Evolutionary conservation across 257 asterid genomes (phyloP).

Genomic region (Fraxinus cuspidata): DNA sequence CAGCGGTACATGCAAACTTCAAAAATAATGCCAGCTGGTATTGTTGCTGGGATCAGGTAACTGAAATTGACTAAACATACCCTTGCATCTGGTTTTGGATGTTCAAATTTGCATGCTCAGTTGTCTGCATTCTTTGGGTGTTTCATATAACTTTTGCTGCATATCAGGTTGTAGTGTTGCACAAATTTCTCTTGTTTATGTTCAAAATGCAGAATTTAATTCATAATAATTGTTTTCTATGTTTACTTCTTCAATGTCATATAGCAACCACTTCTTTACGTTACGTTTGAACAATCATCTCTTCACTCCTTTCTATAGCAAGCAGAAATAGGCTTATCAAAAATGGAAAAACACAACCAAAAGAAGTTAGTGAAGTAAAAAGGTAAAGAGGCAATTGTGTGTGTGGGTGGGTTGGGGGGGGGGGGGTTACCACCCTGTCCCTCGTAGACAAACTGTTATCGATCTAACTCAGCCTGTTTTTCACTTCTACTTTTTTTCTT

Average conservation of each 20-base stretch:
- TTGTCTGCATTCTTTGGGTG: not conserved
- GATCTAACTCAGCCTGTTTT: no score
- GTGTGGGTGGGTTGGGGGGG: no score
- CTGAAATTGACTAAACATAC: not conserved
- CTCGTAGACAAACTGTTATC: not conserved
- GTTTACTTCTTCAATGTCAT: not conserved
- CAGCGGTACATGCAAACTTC: slow-evolving; percentile 78
- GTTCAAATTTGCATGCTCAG: not conserved
- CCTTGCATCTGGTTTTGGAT: slow-evolving; percentile 13
- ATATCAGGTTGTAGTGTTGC: not conserved
- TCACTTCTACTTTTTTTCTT: not conserved
- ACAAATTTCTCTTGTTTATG: not conserved
- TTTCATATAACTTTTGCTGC: not conserved
- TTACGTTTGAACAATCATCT: not conserved
- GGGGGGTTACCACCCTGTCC: not conserved
- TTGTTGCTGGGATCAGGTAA: slow-evolving; percentile 94
- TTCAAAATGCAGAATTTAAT: not conserved
- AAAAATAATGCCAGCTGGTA: slow-evolving; percentile 95
- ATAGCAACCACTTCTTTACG: not conserved
- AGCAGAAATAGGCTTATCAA: not conserved
- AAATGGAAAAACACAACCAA: not conserved
- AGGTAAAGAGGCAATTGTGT: not conserved
- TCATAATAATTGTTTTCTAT: not conserved
- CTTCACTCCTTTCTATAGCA: not conserved
- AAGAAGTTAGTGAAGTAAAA: not conserved